Evolutionary conservation across 495 filamentous ascomycete genomes (phyloP).

Genomic region (Aspergillus leporis): DNA sequence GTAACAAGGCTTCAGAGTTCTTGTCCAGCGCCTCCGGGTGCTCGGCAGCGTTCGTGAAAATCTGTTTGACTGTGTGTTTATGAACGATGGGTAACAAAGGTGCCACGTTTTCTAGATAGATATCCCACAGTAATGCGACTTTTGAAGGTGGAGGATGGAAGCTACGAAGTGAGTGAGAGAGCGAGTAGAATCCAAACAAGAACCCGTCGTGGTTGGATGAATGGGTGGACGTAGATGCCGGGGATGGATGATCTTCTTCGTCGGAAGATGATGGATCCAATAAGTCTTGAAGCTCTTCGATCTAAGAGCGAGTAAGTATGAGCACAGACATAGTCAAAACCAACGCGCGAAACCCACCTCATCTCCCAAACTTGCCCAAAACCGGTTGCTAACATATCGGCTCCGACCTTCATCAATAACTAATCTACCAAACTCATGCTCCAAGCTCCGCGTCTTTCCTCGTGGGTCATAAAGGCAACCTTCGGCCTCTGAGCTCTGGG

Average conservation of each 20-base stretch:
- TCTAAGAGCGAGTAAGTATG: slow-evolving; percentile 38
- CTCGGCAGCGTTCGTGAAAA: slow-evolving; percentile 44
- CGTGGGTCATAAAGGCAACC: slow-evolving; percentile 36
- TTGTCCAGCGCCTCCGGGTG: slow-evolving; percentile 58
- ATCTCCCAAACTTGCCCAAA: slow-evolving; percentile 86
- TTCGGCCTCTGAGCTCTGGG: slow-evolving; percentile 15
- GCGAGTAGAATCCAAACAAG: slow-evolving; percentile 67
- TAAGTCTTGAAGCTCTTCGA: slow-evolving; percentile 72
- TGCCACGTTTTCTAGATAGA: slow-evolving; percentile 70
- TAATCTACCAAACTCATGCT: slow-evolving; percentile 75
- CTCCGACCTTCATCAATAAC: slow-evolving; percentile 80
- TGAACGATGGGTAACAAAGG: slow-evolving; percentile 71
- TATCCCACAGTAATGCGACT: slow-evolving; percentile 66
- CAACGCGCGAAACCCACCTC: slow-evolving; percentile 55
- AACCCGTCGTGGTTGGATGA: slow-evolving; percentile 66
- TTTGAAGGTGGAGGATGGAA: slow-evolving; percentile 60
- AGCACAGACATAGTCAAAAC: slow-evolving; percentile 4
- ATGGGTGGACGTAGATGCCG: slow-evolving; percentile 45
- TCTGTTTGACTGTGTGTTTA: slow-evolving; percentile 55
- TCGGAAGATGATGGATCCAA: slow-evolving; percentile 65
- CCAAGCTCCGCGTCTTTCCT: slow-evolving; percentile 39
- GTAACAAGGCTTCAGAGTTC: slow-evolving; percentile 69
- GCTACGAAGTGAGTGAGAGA: slow-evolving; percentile 45
- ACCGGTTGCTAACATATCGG: slow-evolving; percentile 83
- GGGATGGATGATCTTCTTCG: slow-evolving; percentile 63